These are phyloP conservation scores for Phaeodactylum tricornutum DNA, from an alignment of 108 stramenopile species.

Conservation along the genomic window DNA sequence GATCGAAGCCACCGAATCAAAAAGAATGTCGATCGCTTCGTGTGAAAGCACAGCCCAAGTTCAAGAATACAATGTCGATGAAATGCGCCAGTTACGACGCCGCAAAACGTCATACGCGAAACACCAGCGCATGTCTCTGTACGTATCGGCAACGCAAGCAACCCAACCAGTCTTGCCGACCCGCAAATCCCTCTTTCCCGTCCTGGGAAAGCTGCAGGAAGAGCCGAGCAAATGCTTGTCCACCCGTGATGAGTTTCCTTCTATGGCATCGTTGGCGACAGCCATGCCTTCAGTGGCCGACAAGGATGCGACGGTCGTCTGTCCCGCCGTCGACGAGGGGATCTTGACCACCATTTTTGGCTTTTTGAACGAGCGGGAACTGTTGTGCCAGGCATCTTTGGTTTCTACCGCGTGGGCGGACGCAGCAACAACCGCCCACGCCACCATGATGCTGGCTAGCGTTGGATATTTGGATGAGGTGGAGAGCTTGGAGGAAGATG, in stretches of 20 bases:
- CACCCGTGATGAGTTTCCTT: neutral
- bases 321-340: neutral
- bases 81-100: slow-evolving; percentile 3
- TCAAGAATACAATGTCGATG: neutral
- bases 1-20: neutral
- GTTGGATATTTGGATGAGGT: slow-evolving; percentile 42
- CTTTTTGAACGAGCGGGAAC: slow-evolving; percentile 51
- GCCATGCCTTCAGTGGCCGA: neutral
- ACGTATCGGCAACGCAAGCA: slow-evolving; percentile 14
- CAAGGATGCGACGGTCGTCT: neutral
- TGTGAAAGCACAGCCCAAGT: neutral
- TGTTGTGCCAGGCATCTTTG: slow-evolving; percentile 39
- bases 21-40: neutral
- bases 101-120: slow-evolving; percentile 26
- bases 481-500: slow-evolving; percentile 19
- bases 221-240: neutral
- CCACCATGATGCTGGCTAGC: slow-evolving; percentile 52
- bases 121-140: slow-evolving; percentile 23
- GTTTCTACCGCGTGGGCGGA: slow-evolving; percentile 75
- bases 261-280: neutral
- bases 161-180: neutral
- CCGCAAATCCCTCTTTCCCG: no score
- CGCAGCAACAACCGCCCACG: slow-evolving; percentile 53
- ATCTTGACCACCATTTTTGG: slow-evolving; percentile 34
- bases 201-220: no score